Percentiles rank a stretch among this genome's conserved stretches.
Conservation (phyloP, 805 yeast species). For the Schwanniomyces vanrijiae region DNA sequence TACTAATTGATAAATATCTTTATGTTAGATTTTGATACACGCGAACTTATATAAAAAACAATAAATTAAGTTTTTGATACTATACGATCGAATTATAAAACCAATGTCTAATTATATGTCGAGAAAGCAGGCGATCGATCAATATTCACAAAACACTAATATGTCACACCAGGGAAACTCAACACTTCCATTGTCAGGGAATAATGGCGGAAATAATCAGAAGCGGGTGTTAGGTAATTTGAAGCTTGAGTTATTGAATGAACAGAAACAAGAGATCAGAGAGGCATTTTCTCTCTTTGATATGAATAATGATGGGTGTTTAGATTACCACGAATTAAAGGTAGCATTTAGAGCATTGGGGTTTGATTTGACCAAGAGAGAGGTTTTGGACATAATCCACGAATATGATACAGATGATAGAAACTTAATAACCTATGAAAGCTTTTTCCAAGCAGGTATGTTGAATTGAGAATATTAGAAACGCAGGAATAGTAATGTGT, state of each 20-base stretch:
- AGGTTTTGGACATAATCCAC: slow-evolving; percentile 71
- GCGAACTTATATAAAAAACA: neutral
- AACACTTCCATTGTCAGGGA: slow-evolving; percentile 8
- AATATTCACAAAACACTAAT: neutral
- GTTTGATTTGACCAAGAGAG: slow-evolving; percentile 75
- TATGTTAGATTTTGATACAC: neutral
- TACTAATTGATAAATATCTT: neutral
- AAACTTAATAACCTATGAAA: slow-evolving; percentile 73
- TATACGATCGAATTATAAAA: neutral
- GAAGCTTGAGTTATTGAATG: slow-evolving; percentile 71
- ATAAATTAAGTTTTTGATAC: neutral
- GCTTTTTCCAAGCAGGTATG: slow-evolving; percentile 72
- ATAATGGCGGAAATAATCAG: slow-evolving; percentile 5
- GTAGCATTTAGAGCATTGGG: slow-evolving; percentile 95
- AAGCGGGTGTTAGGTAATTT: slow-evolving; percentile 39
- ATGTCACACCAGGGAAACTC: slow-evolving; percentile 11
- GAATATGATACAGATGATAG: slow-evolving; percentile 80
- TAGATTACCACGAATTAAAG: slow-evolving; percentile 91
- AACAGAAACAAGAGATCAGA: slow-evolving; percentile 85
- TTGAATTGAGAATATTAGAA: slow-evolving; percentile 9
- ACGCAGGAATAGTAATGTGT: neutral
- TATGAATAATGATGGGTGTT: slow-evolving; percentile 83
- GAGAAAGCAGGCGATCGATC: neutral
- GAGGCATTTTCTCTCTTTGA: slow-evolving; percentile 93
- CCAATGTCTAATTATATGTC: slow-evolving; percentile 2